Evolutionary conservation across 2,329 filamentous ascomycete species (phyloP).

Genomic region (Exophiala lecanii-corni): DNA sequence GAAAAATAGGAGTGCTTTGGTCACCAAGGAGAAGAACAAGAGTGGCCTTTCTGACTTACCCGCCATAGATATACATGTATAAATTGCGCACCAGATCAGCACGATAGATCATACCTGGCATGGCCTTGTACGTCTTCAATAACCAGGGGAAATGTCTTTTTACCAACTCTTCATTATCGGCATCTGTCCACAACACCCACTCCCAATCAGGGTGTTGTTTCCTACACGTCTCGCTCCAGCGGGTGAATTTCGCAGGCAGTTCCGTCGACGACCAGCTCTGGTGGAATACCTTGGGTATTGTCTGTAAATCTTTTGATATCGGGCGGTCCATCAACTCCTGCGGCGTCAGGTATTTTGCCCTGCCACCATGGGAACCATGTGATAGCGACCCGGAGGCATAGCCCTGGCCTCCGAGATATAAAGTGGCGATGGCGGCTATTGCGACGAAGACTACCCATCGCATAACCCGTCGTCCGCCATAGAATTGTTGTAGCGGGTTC

Average conservation of each 20-base stretch:
- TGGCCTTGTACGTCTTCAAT: constrained; percentile 28
- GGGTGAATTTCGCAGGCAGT: constrained; percentile 26
- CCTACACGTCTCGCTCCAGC: constrained; percentile 33
- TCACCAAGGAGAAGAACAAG: too few relatives aligned
- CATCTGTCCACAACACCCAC: constrained; percentile 37
- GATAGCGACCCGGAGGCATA: constrained; percentile 4
- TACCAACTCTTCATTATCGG: constrained; percentile 35
- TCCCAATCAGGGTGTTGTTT: constrained; percentile 32
- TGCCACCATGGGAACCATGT: constrained; percentile 1
- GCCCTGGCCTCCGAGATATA: constrained; percentile 13
- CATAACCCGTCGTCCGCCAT: constrained; percentile 10
- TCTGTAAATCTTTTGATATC: constrained; percentile 20
- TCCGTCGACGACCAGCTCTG: constrained; percentile 26
- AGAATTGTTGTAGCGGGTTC: constrained; percentile 16
- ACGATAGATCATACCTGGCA: constrained; percentile 32
- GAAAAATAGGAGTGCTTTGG: too few relatives aligned
- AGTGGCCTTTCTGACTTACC: constrained; percentile 12
- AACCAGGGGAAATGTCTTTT: constrained; percentile 32
- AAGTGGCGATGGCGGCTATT: constrained; percentile 12
- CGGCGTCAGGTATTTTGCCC: constrained; percentile 13
- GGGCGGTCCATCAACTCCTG: constrained; percentile 17
- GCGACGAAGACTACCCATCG: constrained; percentile 19
- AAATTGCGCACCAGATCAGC: constrained; percentile 33
- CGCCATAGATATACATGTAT: constrained; percentile 38
- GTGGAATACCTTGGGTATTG: constrained; percentile 26